Evolutionary conservation across 805 yeast genomes (phyloP).

Genomic region (Sugiyamaella floridensis): DNA sequence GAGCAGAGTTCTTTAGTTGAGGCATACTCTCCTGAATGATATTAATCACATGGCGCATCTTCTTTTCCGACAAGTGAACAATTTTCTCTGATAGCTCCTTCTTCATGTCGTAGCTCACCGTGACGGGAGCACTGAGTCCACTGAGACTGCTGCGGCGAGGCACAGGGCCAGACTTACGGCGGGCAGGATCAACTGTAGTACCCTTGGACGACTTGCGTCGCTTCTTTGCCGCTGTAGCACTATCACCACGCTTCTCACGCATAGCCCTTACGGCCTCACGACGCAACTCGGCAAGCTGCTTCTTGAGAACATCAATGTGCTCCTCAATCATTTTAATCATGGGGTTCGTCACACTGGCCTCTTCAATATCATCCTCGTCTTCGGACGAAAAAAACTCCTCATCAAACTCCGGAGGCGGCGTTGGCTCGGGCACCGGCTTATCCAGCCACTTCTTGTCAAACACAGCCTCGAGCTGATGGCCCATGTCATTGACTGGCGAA

Average conservation of each 20-base stretch:
- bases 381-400: conserved; percentile 38
- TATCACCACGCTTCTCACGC: conserved; percentile 40
- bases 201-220: conserved; percentile 9
- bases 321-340: conserved; percentile 85
- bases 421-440: conserved; percentile 62
- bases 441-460: conserved; percentile 87
- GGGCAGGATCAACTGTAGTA: conserved; percentile 3
- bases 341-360: conserved; percentile 67
- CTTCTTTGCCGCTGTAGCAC: conserved; percentile 20
- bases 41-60: conserved; percentile 72
- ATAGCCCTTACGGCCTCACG: conserved; percentile 34
- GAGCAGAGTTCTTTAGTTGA: conserved; percentile 48
- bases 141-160: conserved; percentile 12
- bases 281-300: conserved; percentile 76
- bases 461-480: conserved; percentile 78
- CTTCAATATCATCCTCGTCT: conserved; percentile 29
- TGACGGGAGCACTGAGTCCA: conserved; percentile 23
- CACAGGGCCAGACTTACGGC: conserved; percentile 10
- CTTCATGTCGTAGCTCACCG: conserved; percentile 92
- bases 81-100: conserved; percentile 85
- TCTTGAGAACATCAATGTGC: conserved; percentile 78
- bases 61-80: conserved; percentile 63
- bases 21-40: conserved; percentile 77
- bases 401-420: conserved; percentile 44
- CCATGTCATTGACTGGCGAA: conserved; percentile 94